phyloP scores from a whole-genome alignment of 192 early-diverging fungal species.

The Mortierella hygrophila region DNA sequence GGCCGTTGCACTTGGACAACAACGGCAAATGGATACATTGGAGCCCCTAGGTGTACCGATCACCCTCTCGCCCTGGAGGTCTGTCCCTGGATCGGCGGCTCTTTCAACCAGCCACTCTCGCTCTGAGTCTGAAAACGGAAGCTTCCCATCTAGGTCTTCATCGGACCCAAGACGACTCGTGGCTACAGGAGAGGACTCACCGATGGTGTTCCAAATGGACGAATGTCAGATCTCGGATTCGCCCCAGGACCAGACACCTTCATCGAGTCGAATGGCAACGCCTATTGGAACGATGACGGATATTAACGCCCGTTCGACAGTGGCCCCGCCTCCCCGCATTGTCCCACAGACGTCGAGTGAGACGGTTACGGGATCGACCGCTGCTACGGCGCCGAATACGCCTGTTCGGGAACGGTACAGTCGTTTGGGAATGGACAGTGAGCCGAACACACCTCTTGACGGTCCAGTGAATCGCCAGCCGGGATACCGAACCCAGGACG shows the following conservation, averaged over 20 bases:
- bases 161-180: background rate
- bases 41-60: slow-evolving; percentile 46
- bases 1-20: slow-evolving; percentile 69
- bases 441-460: slow-evolving; percentile 23
- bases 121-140: slow-evolving; percentile 45
- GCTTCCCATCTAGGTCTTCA: background rate
- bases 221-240: slow-evolving; percentile 39
- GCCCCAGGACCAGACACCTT: slow-evolving; percentile 7
- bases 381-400: slow-evolving; percentile 24
- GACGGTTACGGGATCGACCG: slow-evolving; percentile 13
- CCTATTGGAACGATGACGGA: slow-evolving; percentile 14
- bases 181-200: slow-evolving; percentile 27
- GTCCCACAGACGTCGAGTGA: background rate
- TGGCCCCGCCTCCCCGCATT: background rate
- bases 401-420: slow-evolving; percentile 16
- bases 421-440: slow-evolving; percentile 16
- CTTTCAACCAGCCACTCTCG: slow-evolving; percentile 39
- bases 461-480: background rate
- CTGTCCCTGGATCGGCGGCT: slow-evolving; percentile 35
- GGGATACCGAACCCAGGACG: background rate
- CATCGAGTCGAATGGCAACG: slow-evolving; percentile 9
- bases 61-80: slow-evolving; percentile 49
- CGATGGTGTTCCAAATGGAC: slow-evolving; percentile 56
- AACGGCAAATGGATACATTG: slow-evolving; percentile 24
- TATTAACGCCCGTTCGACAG: background rate